phyloP scores from a whole-genome alignment of 768 basidiomycete species.

The Nidularia sp. region DNA sequence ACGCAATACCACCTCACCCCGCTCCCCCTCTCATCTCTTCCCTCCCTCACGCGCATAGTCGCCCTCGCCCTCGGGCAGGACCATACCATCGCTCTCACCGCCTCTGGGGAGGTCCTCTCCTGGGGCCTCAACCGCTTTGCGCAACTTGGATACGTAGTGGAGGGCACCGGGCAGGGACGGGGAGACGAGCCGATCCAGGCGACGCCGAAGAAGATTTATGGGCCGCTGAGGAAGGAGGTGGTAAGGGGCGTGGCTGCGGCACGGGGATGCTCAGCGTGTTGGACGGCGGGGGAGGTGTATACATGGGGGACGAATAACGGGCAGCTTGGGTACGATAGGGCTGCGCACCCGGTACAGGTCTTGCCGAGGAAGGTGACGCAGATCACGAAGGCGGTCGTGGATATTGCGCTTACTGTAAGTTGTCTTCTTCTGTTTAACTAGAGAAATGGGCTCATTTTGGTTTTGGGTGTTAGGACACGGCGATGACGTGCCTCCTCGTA shows the following conservation, averaged over 20 bases:
- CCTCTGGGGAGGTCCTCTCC: slow-evolving; percentile 75
- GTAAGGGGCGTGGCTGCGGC: slow-evolving; percentile 84
- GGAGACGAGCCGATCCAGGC: slow-evolving; percentile 75
- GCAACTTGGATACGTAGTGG: slow-evolving; percentile 85
- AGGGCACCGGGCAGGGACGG: slow-evolving; percentile 39
- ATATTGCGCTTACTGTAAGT: slow-evolving; percentile 72
- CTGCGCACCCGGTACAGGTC: slow-evolving; percentile 69
- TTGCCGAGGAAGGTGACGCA: slow-evolving; percentile 79
- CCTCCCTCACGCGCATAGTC: slow-evolving; percentile 44
- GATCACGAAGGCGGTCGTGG: slow-evolving; percentile 64
- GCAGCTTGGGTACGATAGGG: slow-evolving; percentile 85
- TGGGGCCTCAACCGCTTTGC: slow-evolving; percentile 91
- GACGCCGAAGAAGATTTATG: slow-evolving; percentile 69
- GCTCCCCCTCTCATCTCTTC: slow-evolving; percentile 30
- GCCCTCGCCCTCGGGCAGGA: slow-evolving; percentile 88
- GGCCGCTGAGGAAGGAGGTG: slow-evolving; percentile 71
- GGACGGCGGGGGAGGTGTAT: slow-evolving; percentile 69
- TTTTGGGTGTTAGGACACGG: slow-evolving; percentile 55
- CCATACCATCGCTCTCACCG: slow-evolving; percentile 85
- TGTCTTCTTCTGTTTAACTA: no score
- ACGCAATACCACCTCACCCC: slow-evolving; percentile 74
- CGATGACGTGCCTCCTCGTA: slow-evolving; percentile 77
- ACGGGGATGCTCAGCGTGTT: slow-evolving; percentile 84
- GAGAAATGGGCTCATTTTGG: no score
- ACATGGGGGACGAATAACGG: slow-evolving; percentile 95